These are phyloP conservation scores for Candida sanyaensis DNA, from an alignment of 1,139 yeast genomes.

Conservation along the genomic window DNA sequence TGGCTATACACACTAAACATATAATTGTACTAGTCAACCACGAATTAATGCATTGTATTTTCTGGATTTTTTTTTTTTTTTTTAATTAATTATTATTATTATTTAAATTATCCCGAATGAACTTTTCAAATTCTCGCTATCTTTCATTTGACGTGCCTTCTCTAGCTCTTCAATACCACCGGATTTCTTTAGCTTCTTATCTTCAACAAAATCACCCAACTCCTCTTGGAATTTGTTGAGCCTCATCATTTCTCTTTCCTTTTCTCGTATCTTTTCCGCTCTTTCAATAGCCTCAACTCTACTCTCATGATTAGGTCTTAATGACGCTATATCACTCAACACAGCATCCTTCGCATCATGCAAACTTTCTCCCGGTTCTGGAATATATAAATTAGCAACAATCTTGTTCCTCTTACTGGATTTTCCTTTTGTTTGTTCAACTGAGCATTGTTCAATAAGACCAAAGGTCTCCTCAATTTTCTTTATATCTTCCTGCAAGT, in stretches of 20 bases:
- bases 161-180: constrained; percentile 93
- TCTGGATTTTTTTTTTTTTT: background rate
- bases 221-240: constrained; percentile 79
- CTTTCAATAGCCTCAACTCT: constrained; percentile 85
- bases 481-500: constrained; percentile 76
- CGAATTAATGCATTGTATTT: background rate
- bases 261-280: constrained; percentile 80
- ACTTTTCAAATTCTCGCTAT: constrained; percentile 63
- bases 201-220: constrained; percentile 82
- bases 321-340: constrained; percentile 72
- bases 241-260: constrained; percentile 61
- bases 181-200: constrained; percentile 68
- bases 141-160: constrained; percentile 63
- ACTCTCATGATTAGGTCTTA: constrained; percentile 81
- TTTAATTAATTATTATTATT: background rate
- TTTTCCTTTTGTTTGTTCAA: constrained; percentile 61
- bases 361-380: constrained; percentile 70
- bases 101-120: constrained; percentile 32
- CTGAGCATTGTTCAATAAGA: constrained; percentile 78
- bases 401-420: constrained; percentile 35
- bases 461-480: constrained; percentile 81
- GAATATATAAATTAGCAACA: constrained; percentile 44
- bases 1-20: background rate
- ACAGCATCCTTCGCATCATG: constrained; percentile 77
- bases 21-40: background rate